Conservation (phyloP, 2,329 filamentous ascomycete genomes). For the Bipolaris bicolor region DNA sequence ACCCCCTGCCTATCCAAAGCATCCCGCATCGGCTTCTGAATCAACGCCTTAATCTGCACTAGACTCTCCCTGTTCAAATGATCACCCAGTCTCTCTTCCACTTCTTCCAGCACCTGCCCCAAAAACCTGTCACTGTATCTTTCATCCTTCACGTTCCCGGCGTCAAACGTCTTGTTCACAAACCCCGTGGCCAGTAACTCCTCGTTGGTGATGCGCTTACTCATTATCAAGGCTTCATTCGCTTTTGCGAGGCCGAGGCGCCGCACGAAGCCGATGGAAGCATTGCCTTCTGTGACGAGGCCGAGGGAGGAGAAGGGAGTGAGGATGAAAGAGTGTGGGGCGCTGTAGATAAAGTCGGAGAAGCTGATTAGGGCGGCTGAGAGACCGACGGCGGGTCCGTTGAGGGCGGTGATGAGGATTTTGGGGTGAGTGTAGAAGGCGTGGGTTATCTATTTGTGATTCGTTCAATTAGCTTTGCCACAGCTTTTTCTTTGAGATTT, state of each 20-base stretch:
- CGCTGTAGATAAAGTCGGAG: conserved; percentile 89
- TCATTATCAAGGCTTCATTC: conserved; percentile 93
- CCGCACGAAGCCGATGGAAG: conserved; percentile 77
- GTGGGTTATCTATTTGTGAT: conserved; percentile 70
- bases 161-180: conserved; percentile 80
- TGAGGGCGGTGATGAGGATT: conserved; percentile 87
- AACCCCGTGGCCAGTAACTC: conserved; percentile 80
- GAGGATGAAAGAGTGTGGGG: conserved; percentile 81
- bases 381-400: conserved; percentile 88
- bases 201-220: conserved; percentile 72
- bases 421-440: conserved; percentile 94
- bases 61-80: conserved; percentile 83
- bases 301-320: conserved; percentile 92
- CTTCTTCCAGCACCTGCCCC: conserved; percentile 74
- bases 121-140: conserved; percentile 65
- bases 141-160: conserved; percentile 63
- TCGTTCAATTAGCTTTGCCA: too few relatives aligned
- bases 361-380: conserved; percentile 82
- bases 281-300: conserved; percentile 86
- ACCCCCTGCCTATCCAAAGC: conserved; percentile 78
- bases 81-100: conserved; percentile 78
- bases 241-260: conserved; percentile 80
- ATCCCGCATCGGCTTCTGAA: conserved; percentile 75
- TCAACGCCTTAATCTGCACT: conserved; percentile 82
- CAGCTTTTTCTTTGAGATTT: too few relatives aligned